Base-by-base conservation (phyloP, 805 yeast species). In the Komagataella phaffii region DNA sequence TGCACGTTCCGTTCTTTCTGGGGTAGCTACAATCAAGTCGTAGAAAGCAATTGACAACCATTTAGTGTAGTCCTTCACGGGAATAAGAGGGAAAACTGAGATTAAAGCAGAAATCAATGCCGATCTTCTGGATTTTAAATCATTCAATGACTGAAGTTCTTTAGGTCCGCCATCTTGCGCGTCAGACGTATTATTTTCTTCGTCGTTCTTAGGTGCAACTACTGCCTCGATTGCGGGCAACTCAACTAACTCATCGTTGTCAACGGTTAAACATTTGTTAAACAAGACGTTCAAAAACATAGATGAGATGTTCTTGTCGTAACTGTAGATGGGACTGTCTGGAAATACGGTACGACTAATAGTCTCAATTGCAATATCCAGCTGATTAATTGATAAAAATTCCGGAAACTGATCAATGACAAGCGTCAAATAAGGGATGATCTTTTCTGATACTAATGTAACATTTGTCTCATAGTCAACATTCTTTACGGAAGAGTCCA, bases 381-480 rank as follows among this genome's bases (percentile, higher is more conserved):
- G 65, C 59, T 84, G 91, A 7, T 63, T 59, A 3, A 80, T 65
- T 0, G 86, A 76, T 17, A 85, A 57, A 1, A 71, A 58, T 0
- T 54, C 53, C 0, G 91, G 91, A 58, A 81, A 85, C 54, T 83
- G 84, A 1, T 63, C 55, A 7, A 77, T 58, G 1, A 80, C 67
- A 18, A 78, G 64, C 3, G 68, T 68, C 7, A 79, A 61, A 57
- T 83, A 83, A 7, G 60, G 59, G 2, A 65, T 55, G 3, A 71
- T 52, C 23, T 53, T 53, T 21, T 48, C 36, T 46, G 54, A 54
- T 7, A 59, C 51, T n/a, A 53, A 51, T 2, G 53, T 49, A 59
- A 46, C 61, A 60, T 8, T 53, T 50, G 7, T 65, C 47, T 19
- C 24, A 8, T 21, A 40, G 17, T 49, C 46, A 40, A 43, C 24